A percentile compares a stretch with the other conserved stretches of the same genome.
Evolutionary conservation across 805 yeast species (phyloP).

Genomic region (Blastobotrys mokoenaii): DNA sequence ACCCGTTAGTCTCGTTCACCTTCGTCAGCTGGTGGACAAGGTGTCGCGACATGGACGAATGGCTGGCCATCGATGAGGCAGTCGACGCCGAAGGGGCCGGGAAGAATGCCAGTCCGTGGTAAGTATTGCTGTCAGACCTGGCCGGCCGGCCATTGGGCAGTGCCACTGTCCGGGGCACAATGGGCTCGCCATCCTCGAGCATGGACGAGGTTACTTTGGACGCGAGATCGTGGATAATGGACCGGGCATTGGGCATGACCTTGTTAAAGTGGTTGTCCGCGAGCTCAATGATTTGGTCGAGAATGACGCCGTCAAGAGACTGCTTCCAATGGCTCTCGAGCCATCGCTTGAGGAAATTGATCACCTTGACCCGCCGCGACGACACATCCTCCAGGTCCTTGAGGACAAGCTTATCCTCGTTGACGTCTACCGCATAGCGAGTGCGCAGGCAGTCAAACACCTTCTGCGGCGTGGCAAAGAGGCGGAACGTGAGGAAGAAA

Average conservation of each 20-base stretch:
- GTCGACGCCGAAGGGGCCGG: too few relatives aligned
- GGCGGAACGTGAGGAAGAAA: slow-evolving; percentile 68
- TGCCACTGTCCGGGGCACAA: slow-evolving; percentile 14
- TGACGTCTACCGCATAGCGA: slow-evolving; percentile 30
- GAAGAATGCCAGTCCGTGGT: background rate
- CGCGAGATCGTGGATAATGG: slow-evolving; percentile 16
- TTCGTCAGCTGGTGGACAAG: background rate
- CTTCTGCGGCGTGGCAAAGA: slow-evolving; percentile 59
- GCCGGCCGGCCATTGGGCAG: slow-evolving; percentile 6
- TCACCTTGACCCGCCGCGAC: slow-evolving; percentile 46
- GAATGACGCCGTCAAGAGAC: slow-evolving; percentile 45
- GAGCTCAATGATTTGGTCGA: slow-evolving; percentile 68
- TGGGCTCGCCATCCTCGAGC: slow-evolving; percentile 17
- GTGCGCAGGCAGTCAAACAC: slow-evolving; percentile 59
- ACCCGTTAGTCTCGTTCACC: slow-evolving; percentile 1
- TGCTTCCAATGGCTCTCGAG: slow-evolving; percentile 83
- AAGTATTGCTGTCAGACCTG: background rate
- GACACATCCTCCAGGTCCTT: slow-evolving; percentile 15
- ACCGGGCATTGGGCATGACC: slow-evolving; percentile 13
- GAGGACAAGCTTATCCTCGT: slow-evolving; percentile 47
- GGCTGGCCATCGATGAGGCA: too few relatives aligned
- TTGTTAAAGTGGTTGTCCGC: slow-evolving; percentile 29
- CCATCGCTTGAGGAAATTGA: slow-evolving; percentile 72
- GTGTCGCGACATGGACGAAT: too few relatives aligned
- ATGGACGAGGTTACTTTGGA: slow-evolving; percentile 8